Base-by-base conservation (phyloP, 352 stramenopile genomes). In the Phytophthora sp. region DNA sequence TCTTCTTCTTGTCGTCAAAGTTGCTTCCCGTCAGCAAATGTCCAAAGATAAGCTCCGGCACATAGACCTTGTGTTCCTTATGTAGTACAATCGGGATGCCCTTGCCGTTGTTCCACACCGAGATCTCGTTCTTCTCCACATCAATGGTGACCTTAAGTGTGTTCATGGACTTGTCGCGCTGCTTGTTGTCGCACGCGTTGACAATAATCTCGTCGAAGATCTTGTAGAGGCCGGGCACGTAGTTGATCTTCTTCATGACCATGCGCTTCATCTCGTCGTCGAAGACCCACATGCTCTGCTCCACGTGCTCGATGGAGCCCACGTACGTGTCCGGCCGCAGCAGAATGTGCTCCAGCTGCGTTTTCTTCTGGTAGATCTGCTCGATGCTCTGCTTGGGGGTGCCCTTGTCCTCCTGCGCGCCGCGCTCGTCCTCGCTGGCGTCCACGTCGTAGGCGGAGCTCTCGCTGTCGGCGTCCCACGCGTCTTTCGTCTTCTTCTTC, bases 101-200 rank as follows among this genome's bases (percentile, higher is more conserved):
- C 59, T 97, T 97, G 61, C 97, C 97, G 76, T 99, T 97, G 74
- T 99, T 99, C 78, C 81, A 97, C 37, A 99, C 94, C 10, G 87
- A 98, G 72, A 99, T 99, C 35, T 84, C 80, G 41, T 95, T 96
- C 26, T 88, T 84, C 39, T 96, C 92, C 0, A 82, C 80, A 59
- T 99, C 82, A 37, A 99, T 98, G 4, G 76, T 91, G 7, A 99
- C 97, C 34, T 99, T 98, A 4, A 98, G 67, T 18, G 82, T 94
- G 69, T 96, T 85, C 93, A 98, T 98, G 23, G 84, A 82, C 44
- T 94, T 87, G 88, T 99, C 98, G 24, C 98, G 92, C 77, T 99
- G 98, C 79, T 99, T 99, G 88, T 99, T 99, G 69, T 99, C 98
- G 18, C 97, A 98, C 1, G 98, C 98, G 78, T 99, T 99, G 41